Evolutionary conservation across 2,329 filamentous ascomycete genomes (phyloP).

Genomic region (Harringtonia lauricola): DNA sequence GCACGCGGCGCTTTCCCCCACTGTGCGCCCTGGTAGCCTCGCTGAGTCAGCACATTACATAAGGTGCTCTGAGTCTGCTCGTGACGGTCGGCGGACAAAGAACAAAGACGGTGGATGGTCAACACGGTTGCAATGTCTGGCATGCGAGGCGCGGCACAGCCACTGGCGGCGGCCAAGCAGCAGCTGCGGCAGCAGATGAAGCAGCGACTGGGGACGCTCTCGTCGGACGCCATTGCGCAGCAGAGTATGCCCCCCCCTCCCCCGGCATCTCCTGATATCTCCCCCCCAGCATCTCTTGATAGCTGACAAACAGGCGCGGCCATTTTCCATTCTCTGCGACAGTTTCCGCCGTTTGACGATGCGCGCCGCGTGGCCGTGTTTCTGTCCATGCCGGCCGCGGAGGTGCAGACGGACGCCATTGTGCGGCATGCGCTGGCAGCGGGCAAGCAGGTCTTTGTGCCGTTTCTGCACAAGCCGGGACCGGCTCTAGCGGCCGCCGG

Average conservation of each 20-base stretch:
- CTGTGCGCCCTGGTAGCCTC: conserved; percentile 3
- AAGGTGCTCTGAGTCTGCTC: no score
- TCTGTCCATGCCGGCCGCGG: conserved; percentile 80
- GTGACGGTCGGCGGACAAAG: no score
- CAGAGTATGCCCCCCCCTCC: conserved; percentile 53
- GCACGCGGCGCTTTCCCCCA: no score
- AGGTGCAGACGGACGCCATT: conserved; percentile 75
- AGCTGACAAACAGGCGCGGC: conserved; percentile 57
- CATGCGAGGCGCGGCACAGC: conserved; percentile 31
- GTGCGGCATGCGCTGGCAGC: conserved; percentile 66
- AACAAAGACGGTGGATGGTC: no score
- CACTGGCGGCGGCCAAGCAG: conserved; percentile 60
- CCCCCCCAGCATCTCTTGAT: no score
- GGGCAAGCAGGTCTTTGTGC: conserved; percentile 84
- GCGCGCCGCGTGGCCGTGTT: conserved; percentile 76
- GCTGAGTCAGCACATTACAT: conserved; percentile 4
- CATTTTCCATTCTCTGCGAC: conserved; percentile 53
- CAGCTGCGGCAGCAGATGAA: conserved; percentile 64
- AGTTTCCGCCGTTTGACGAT: conserved; percentile 61
- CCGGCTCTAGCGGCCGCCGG: conserved; percentile 15
- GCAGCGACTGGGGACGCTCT: conserved; percentile 47
- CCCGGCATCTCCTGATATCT: background rate
- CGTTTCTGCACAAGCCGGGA: conserved; percentile 64
- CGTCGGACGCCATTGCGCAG: conserved; percentile 46
- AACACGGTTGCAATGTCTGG: no score